phyloP scores from a whole-genome alignment of 164 flowering plant species.

The Tetracentron sinense region DNA sequence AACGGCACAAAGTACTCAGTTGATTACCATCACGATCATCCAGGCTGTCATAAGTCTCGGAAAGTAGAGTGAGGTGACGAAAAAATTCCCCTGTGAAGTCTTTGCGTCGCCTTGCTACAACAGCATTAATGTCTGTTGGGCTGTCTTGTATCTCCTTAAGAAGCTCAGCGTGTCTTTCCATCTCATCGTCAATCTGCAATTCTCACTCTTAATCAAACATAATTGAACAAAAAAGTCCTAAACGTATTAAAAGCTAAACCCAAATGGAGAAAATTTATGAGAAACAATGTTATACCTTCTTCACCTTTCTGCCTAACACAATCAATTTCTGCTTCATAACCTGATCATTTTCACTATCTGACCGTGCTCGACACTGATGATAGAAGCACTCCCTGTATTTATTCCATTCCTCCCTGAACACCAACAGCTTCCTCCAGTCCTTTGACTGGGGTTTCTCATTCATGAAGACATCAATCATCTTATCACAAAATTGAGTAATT shows the following conservation, averaged over 20 bases:
- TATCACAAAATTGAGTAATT: constrained; percentile 81
- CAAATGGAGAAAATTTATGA: background rate
- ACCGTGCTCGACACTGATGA: constrained; percentile 49
- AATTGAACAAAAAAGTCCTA: background rate
- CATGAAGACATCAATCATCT: constrained; percentile 73
- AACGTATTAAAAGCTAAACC: background rate
- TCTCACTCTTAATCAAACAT: constrained; percentile 26
- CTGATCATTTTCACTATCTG: constrained; percentile 57
- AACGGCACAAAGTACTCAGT: constrained; percentile 6
- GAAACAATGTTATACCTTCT: constrained; percentile 50
- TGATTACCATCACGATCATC: constrained; percentile 92
- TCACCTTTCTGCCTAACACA: constrained; percentile 51
- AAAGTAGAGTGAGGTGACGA: constrained; percentile 57
- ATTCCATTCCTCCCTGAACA: constrained; percentile 85
- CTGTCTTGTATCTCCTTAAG: constrained; percentile 71
- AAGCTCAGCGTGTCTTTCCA: constrained; percentile 68
- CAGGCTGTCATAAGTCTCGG: constrained; percentile 64
- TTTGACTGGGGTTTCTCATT: constrained; percentile 72
- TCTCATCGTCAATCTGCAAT: constrained; percentile 90
- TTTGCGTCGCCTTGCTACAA: constrained; percentile 64
- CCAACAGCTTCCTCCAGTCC: constrained; percentile 82
- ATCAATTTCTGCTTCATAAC: constrained; percentile 46
- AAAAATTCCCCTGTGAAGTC: constrained; percentile 89
- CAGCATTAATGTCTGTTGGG: constrained; percentile 71
- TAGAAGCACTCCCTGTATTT: constrained; percentile 75